These are phyloP conservation scores for Puccinia polysora DNA, from an alignment of 1,284 basidiomycete genomes.

Conservation along the genomic window DNA sequence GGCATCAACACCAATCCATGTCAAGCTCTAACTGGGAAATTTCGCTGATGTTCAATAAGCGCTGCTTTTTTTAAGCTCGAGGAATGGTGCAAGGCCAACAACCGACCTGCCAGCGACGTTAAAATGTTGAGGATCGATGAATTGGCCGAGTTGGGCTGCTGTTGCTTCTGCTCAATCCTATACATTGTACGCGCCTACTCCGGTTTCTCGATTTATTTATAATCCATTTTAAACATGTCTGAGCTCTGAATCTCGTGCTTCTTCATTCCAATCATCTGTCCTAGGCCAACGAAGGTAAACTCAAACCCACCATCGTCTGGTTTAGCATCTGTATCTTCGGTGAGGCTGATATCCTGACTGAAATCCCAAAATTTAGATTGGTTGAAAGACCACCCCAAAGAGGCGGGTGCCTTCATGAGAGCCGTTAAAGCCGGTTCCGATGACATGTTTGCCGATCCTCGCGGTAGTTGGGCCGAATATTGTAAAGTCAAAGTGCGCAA, in stretches of 20 bases:
- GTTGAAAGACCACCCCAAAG: conserved; percentile 51
- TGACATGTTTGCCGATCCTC: conserved; percentile 51
- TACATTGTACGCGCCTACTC: conserved; percentile 43
- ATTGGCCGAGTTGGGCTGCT: conserved; percentile 53
- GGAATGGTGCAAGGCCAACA: conserved; percentile 53
- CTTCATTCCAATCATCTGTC: neutral
- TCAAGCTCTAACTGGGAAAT: conserved; percentile 39
- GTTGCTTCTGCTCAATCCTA: conserved; percentile 53
- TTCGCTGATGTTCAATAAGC: conserved; percentile 45
- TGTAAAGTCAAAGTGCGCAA: conserved; percentile 52
- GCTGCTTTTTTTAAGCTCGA: conserved; percentile 49
- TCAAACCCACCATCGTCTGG: neutral
- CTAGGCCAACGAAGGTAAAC: conserved; percentile 41
- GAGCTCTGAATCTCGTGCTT: neutral
- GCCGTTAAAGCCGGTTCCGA: conserved; percentile 54
- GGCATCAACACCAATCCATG: too few relatives aligned
- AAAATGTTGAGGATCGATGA: conserved; percentile 54
- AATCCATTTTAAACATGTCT: neutral
- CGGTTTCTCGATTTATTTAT: neutral
- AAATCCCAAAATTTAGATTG: conserved; percentile 21
- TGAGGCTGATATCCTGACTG: too few relatives aligned
- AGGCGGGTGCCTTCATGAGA: conserved; percentile 54
- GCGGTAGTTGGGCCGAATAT: conserved; percentile 53
- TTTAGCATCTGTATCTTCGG: neutral
- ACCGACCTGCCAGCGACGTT: conserved; percentile 53